phyloP scores from a whole-genome alignment of 495 filamentous ascomycete genomes.

The Saxophila tyrrhenica region DNA sequence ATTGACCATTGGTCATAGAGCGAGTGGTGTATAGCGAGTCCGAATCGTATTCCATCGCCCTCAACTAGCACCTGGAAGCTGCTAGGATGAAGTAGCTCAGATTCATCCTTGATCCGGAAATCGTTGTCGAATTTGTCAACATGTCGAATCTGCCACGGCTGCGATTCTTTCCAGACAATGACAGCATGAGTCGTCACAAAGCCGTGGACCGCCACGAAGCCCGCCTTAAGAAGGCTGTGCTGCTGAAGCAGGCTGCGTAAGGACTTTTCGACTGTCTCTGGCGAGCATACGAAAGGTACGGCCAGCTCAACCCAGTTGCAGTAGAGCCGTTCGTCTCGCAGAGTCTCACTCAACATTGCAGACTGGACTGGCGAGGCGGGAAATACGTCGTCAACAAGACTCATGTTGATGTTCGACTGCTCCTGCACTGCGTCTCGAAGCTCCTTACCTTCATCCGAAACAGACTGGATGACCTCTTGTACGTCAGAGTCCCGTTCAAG shows the following conservation, averaged over 20 bases:
- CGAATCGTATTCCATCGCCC: slow-evolving; percentile 28
- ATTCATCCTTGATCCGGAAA: slow-evolving; percentile 23
- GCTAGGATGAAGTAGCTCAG: slow-evolving; percentile 46
- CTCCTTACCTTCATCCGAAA: background rate
- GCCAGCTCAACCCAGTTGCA: slow-evolving; percentile 60
- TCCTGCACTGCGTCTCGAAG: background rate
- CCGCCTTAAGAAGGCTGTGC: slow-evolving; percentile 59
- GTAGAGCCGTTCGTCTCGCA: slow-evolving; percentile 44
- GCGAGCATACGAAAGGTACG: slow-evolving; percentile 14
- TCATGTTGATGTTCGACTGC: background rate
- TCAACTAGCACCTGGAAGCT: slow-evolving; percentile 38
- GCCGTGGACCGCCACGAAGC: slow-evolving; percentile 45
- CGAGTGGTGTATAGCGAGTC: slow-evolving; percentile 56
- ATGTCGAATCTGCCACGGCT: slow-evolving; percentile 33
- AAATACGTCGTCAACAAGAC: slow-evolving; percentile 33
- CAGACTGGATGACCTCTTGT: background rate
- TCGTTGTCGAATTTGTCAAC: slow-evolving; percentile 26
- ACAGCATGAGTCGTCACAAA: slow-evolving; percentile 43
- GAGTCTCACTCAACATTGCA: slow-evolving; percentile 67
- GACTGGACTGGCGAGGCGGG: slow-evolving; percentile 58
- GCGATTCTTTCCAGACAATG: slow-evolving; percentile 46
- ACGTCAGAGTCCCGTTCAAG: background rate
- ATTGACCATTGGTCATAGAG: slow-evolving; percentile 80
- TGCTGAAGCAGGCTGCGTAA: slow-evolving; percentile 38
- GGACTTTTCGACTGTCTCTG: slow-evolving; percentile 23